A percentile compares a stretch with the other conserved stretches of the same genome.
These are phyloP conservation scores for Aspergillus japonicus DNA, from an alignment of 2,329 filamentous ascomycete genomes.

Conservation along the genomic window DNA sequence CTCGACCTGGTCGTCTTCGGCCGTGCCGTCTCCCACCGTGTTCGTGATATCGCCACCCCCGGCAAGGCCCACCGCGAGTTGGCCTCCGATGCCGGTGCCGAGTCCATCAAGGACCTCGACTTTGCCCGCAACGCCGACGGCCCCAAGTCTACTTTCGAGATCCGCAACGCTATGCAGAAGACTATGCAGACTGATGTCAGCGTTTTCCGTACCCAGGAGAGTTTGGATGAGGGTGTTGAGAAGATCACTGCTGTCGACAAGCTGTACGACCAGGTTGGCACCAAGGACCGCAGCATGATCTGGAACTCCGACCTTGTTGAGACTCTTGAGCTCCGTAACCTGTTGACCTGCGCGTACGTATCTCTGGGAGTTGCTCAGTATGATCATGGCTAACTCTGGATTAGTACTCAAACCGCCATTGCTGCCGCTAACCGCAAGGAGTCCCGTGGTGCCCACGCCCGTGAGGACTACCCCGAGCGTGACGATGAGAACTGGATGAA, in stretches of 20 bases:
- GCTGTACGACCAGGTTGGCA: slow-evolving; percentile 78
- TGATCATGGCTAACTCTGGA: slow-evolving; percentile 10
- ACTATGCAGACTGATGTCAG: slow-evolving; percentile 96
- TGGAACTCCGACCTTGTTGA: slow-evolving; percentile 98
- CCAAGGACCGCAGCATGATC: slow-evolving; percentile 99
- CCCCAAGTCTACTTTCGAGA: slow-evolving; percentile 81
- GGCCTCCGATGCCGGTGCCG: slow-evolving; percentile 80
- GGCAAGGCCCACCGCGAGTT: slow-evolving; percentile 77
- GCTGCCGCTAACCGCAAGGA: slow-evolving; percentile 93
- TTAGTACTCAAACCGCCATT: slow-evolving; percentile 81
- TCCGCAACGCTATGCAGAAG: slow-evolving; percentile 93
- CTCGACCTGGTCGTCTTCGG: slow-evolving; percentile 97
- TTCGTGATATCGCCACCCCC: slow-evolving; percentile 89
- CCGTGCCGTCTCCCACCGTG: slow-evolving; percentile 93
- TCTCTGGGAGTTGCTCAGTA: neutral
- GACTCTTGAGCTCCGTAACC: slow-evolving; percentile 90
- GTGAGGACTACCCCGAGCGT: slow-evolving; percentile 93
- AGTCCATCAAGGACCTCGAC: slow-evolving; percentile 84
- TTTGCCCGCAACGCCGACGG: slow-evolving; percentile 79
- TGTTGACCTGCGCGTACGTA: slow-evolving; percentile 92
- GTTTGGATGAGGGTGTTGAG: slow-evolving; percentile 85
- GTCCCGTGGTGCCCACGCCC: slow-evolving; percentile 92
- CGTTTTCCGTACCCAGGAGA: slow-evolving; percentile 94
- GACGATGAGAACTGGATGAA: slow-evolving; percentile 99
- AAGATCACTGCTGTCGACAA: slow-evolving; percentile 83